phyloP scores from a whole-genome alignment of 148 eudicot species.

The Rhododendron ferrugineum region DNA sequence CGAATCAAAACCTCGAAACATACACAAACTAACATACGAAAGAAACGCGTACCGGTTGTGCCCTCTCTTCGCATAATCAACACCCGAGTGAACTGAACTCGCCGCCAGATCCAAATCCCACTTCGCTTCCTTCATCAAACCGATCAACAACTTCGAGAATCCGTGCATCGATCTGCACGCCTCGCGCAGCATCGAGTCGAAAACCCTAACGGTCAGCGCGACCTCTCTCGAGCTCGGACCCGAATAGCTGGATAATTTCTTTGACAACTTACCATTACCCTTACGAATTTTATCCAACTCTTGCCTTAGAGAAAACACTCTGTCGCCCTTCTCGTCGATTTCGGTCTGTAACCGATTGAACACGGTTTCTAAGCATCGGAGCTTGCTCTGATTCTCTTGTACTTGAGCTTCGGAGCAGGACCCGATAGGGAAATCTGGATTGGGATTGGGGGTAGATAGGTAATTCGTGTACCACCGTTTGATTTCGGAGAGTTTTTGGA shows the following conservation, averaged over 20 bases:
- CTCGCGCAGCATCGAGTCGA: constrained; percentile 61
- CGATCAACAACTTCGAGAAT: constrained; percentile 68
- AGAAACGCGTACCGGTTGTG: constrained; percentile 67
- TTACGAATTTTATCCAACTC: constrained; percentile 37
- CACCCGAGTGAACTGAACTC: constrained; percentile 44
- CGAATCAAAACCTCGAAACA: constrained; percentile 75
- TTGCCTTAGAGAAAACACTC: constrained; percentile 42
- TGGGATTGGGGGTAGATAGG: constrained; percentile 31
- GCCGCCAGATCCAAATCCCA: constrained; percentile 93
- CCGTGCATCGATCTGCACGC: constrained; percentile 42
- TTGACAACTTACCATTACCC: constrained; percentile 40
- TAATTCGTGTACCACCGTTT: constrained; percentile 47
- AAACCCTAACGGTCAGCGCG: constrained; percentile 58
- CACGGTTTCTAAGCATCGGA: constrained; percentile 69
- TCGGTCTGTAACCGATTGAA: constrained; percentile 70
- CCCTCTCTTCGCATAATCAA: constrained; percentile 55
- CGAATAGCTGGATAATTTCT: constrained; percentile 19
- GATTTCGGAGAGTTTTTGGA: constrained; percentile 63
- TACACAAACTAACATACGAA: constrained; percentile 68
- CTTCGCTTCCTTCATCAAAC: constrained; percentile 66
- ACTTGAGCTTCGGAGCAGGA: constrained; percentile 84
- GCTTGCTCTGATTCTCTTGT: constrained; percentile 94
- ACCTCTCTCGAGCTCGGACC: constrained; percentile 35
- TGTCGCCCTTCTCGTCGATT: constrained; percentile 69
- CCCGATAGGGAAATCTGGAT: constrained; percentile 48